These are phyloP conservation scores for Termitomyces sp. DNA, from an alignment of 768 basidiomycete species.

Conservation along the genomic window DNA sequence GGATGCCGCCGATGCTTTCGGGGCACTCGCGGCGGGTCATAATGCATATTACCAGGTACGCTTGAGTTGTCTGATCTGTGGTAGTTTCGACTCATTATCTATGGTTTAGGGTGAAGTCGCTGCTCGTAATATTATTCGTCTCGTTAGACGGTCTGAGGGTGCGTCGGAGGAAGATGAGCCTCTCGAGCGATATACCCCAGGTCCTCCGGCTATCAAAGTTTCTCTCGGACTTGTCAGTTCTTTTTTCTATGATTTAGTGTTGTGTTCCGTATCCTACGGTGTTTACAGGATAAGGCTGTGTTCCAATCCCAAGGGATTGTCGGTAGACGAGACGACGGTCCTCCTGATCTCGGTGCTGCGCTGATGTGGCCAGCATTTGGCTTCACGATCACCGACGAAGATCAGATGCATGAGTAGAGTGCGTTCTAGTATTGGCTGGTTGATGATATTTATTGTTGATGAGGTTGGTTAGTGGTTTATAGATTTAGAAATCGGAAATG, in stretches of 20 bases:
- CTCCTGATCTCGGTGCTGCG: constrained; percentile 45
- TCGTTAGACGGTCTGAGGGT: constrained; percentile 29
- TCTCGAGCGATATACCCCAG: constrained; percentile 45
- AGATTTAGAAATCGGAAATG: too few relatives aligned
- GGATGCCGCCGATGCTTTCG: constrained; percentile 62
- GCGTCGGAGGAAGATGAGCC: constrained; percentile 14
- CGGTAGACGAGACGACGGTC: constrained; percentile 39
- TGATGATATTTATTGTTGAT: too few relatives aligned
- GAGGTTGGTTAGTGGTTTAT: too few relatives aligned
- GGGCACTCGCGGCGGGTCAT: constrained; percentile 59
- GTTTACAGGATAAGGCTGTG: constrained; percentile 26
- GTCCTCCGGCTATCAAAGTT: constrained; percentile 55
- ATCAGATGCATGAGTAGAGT: constrained; percentile 22
- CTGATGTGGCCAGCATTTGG: constrained; percentile 47
- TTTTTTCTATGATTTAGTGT: background rate
- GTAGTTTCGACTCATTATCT: background rate
- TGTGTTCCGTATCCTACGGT: background rate
- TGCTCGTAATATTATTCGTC: constrained; percentile 48
- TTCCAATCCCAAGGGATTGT: constrained; percentile 45
- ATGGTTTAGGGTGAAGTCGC: constrained; percentile 41
- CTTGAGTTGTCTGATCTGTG: background rate
- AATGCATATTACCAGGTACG: constrained; percentile 48
- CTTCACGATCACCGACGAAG: constrained; percentile 31
- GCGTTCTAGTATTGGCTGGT: too few relatives aligned
- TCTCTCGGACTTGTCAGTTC: constrained; percentile 53